Evolutionary conservation across 345 rosid genomes (phyloP), one percentile per base, ranked within the genome.

Genomic region (Bretschneidera sinensis): DNA sequence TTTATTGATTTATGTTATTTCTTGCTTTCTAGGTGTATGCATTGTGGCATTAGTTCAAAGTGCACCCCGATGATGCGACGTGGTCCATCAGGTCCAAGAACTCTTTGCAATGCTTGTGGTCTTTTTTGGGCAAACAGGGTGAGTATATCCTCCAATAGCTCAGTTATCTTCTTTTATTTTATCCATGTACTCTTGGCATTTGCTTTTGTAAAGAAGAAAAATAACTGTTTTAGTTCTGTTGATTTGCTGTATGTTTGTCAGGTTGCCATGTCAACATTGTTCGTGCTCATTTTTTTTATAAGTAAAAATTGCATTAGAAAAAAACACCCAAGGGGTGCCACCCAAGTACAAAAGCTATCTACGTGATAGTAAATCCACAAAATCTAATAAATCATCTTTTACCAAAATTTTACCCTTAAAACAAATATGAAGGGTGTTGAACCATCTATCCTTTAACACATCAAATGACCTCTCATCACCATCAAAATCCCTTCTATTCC

Each of bases 61-160:
- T 74, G 77, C 49, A 92, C 99, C 49, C 99, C 99, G 17, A 92
- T 92, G 99, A 92, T 92, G 99, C 89, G 97, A 45, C 97, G 97
- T 24, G 99, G 99, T 62, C 99, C 97, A 55, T 71, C 88, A 51
- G 99, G 99, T 56, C 97, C 95, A 35, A 84, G 97, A 71, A 82
- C 99, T 59, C 92, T 92, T 59, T 92, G 99, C 86, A 92, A 92
- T 84, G 99, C 99, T 18, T 92, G 97, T 74, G 99, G 99, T 34
- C 96, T 92, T 18, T 87, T 85, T 70, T 92, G 97, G 97, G 86
- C 92, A 35, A 87, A 81, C 67, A 87, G 88, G 90, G 98, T 92
- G 25, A 17, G 85, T 74, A 54, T 72, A 16, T 54, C 53, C 45
- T 24, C 13, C 20, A 24, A 39, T 33, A 5, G 34, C 43, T 67